Percentiles rank a stretch among this genome's conserved stretches.
Conservation (phyloP, 2,329 filamentous ascomycete species). For the Stachybotrys elegans region DNA sequence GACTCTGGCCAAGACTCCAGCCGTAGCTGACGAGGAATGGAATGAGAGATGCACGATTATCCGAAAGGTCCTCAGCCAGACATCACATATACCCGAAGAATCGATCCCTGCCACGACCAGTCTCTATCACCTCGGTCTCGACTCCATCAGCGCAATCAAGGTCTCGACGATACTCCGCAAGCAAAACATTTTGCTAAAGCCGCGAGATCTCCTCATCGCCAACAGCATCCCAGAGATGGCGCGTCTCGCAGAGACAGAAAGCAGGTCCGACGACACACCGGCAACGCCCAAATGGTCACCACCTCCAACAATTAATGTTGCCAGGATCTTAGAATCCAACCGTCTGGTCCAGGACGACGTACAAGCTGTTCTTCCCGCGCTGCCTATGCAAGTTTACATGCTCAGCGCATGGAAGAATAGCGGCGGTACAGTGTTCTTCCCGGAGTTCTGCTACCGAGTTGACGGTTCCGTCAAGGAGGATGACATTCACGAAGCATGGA, state of each 20-base stretch:
- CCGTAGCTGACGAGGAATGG: conserved; percentile 21
- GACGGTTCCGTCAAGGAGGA: conserved; percentile 28
- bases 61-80: conserved; percentile 42
- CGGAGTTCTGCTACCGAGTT: conserved; percentile 61
- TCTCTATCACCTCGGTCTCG: conserved; percentile 80
- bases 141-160: conserved; percentile 90
- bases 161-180: conserved; percentile 66
- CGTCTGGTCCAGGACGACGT: conserved; percentile 40
- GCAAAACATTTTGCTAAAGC: conserved; percentile 54
- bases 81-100: conserved; percentile 55
- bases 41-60: conserved; percentile 31
- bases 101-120: conserved; percentile 58
- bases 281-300: conserved; percentile 17
- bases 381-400: conserved; percentile 78
- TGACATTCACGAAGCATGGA: conserved; percentile 57
- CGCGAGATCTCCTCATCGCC: conserved; percentile 66
- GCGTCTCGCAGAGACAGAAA: conserved; percentile 6
- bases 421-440: conserved; percentile 63
- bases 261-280: not conserved
- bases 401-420: conserved; percentile 70
- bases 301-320: conserved; percentile 32
- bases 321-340: conserved; percentile 29
- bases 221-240: conserved; percentile 63
- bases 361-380: conserved; percentile 59
- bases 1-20: not conserved